Percentiles rank a stretch among this genome's conserved stretches.
phyloP scores from a whole-genome alignment of 495 filamentous ascomycete genomes.

The Aspergillus sclerotiicarbonarius region DNA sequence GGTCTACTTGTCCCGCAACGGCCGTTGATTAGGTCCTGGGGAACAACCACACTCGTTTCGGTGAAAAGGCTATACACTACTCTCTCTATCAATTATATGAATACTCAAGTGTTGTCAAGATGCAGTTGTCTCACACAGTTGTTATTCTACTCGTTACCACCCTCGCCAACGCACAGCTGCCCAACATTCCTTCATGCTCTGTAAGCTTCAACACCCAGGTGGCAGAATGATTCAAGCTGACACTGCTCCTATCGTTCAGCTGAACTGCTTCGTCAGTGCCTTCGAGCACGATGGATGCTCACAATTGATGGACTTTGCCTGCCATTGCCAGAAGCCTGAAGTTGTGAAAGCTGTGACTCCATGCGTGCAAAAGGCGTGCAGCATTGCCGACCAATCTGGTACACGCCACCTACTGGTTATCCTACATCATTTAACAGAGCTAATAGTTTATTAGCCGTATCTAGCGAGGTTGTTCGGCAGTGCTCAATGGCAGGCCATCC shows the following conservation, averaged over 20 bases:
- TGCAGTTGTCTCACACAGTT: conserved; percentile 39
- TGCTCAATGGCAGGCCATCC: conserved; percentile 40
- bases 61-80: background rate
- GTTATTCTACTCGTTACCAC: conserved; percentile 36
- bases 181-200: conserved; percentile 44
- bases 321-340: conserved; percentile 48
- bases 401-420: conserved; percentile 9
- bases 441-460: conserved; percentile 29
- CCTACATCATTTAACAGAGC: background rate
- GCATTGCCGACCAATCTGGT: conserved; percentile 36
- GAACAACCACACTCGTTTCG: conserved; percentile 29
- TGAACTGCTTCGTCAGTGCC: conserved; percentile 43
- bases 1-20: conserved; percentile 5
- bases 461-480: conserved; percentile 32
- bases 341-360: conserved; percentile 41
- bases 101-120: conserved; percentile 22
- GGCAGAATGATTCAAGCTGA: background rate
- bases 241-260: conserved; percentile 23
- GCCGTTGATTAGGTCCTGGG: conserved; percentile 18
- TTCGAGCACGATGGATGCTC: conserved; percentile 45
- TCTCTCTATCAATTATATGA: background rate
- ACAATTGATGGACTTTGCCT: conserved; percentile 45
- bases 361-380: conserved; percentile 45
- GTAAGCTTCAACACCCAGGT: conserved; percentile 23
- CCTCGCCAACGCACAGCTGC: conserved; percentile 40